Evolutionary conservation across 352 stramenopile genomes (phyloP).

Genomic region (Phytophthora nicotianae): DNA sequence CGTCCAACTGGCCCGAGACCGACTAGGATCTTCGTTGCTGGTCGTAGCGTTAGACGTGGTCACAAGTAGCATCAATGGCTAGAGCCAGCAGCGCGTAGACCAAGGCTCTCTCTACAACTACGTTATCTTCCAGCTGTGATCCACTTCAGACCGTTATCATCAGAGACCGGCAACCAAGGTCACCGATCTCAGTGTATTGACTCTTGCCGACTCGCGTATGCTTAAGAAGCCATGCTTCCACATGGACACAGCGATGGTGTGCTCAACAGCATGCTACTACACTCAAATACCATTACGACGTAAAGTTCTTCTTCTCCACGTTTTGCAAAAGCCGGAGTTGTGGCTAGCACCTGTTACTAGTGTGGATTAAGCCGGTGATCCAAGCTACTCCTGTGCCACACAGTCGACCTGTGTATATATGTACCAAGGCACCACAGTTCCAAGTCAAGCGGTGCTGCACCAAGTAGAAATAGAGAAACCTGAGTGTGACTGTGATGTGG

Average conservation of each 20-base stretch:
- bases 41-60: too few relatives aligned
- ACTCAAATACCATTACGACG: slow-evolving; percentile 56
- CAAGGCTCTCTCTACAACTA: too few relatives aligned
- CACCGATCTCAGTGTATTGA: slow-evolving; percentile 80
- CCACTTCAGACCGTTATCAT: too few relatives aligned
- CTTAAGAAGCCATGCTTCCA: slow-evolving; percentile 92
- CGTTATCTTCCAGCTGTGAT: too few relatives aligned
- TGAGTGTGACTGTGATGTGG: too few relatives aligned
- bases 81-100: too few relatives aligned
- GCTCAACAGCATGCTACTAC: slow-evolving; percentile 74
- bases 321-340: slow-evolving; percentile 28
- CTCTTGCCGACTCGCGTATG: slow-evolving; percentile 82
- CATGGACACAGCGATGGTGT: slow-evolving; percentile 90
- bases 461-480: slow-evolving; percentile 20
- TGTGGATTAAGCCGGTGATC: slow-evolving; percentile 26
- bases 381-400: slow-evolving; percentile 14
- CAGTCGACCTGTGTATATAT: slow-evolving; percentile 27
- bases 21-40: too few relatives aligned
- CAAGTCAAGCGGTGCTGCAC: not conserved
- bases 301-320: slow-evolving; percentile 40
- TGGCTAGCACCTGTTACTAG: slow-evolving; percentile 32
- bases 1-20: too few relatives aligned
- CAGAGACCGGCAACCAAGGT: too few relatives aligned
- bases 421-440: slow-evolving; percentile 9
- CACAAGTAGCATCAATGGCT: too few relatives aligned